Conservation (phyloP, 345 rosid species). For the Eucalyptus pauciflora region DNA sequence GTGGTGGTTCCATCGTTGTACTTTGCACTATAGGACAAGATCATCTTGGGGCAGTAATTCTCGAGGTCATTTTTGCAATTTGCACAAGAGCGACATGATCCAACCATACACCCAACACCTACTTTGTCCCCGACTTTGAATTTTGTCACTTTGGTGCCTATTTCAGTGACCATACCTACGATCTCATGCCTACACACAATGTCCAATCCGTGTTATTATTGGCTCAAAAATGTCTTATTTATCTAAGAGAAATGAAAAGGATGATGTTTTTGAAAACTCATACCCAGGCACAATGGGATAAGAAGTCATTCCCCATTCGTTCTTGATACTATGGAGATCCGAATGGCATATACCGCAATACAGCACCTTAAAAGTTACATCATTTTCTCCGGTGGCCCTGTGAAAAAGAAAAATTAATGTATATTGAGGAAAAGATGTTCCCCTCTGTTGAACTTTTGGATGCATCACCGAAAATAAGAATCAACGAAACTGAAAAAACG, state of each 20-base stretch:
- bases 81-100: conserved; percentile 6
- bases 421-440: neutral
- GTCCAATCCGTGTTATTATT: neutral
- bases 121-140: conserved; percentile 27
- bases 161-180: conserved; percentile 16
- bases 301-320: conserved; percentile 27
- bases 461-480: no score
- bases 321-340: conserved; percentile 19
- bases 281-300: conserved; percentile 40
- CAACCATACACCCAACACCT: conserved; percentile 24
- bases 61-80: neutral
- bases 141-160: conserved; percentile 19
- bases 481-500: no score
- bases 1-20: conserved; percentile 12
- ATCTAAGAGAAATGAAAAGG: neutral
- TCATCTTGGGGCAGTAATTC: neutral
- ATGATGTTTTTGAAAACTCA: neutral
- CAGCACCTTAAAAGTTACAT: conserved; percentile 21
- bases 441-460: neutral
- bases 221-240: neutral
- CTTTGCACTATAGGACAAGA: neutral
- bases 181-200: conserved; percentile 20
- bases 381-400: conserved; percentile 15
- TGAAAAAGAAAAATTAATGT: no score
- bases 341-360: conserved; percentile 38